Evolutionary conservation across 1,139 yeast genomes (phyloP).

Genomic region (Meyerozyma carpophila): DNA sequence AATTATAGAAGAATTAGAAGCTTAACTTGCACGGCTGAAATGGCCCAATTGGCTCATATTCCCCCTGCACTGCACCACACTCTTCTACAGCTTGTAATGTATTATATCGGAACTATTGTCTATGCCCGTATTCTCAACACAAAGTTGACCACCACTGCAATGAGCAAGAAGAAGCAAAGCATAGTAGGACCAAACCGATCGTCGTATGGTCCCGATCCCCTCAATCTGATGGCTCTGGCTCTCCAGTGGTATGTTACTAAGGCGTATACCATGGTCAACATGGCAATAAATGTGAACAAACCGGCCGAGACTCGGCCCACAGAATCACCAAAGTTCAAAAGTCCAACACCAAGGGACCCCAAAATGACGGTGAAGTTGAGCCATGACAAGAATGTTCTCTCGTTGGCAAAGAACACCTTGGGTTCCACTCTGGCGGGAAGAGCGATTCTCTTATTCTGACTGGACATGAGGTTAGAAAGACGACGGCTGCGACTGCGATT

Average conservation of each 20-base stretch:
- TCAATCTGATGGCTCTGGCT: conserved; percentile 94
- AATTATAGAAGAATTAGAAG: no score
- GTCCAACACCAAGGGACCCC: conserved; percentile 94
- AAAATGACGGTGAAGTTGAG: conserved; percentile 94
- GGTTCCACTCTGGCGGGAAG: conserved; percentile 98
- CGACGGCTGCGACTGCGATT: not conserved
- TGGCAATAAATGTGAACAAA: conserved; percentile 86
- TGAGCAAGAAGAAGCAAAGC: conserved; percentile 86
- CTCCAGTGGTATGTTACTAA: conserved; percentile 97
- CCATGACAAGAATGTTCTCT: conserved; percentile 97
- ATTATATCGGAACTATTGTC: no score
- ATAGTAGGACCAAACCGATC: conserved; percentile 99
- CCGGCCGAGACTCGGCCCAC: conserved; percentile 93
- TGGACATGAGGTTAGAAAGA: conserved; percentile 7
- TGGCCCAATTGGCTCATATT: no score
- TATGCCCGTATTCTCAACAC: conserved; percentile 68
- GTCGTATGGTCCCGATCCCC: conserved; percentile 98
- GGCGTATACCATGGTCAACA: conserved; percentile 97
- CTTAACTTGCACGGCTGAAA: no score
- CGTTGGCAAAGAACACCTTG: conserved; percentile 96
- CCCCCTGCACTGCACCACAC: no score
- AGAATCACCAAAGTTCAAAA: conserved; percentile 91
- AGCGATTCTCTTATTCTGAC: conserved; percentile 72
- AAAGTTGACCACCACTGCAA: conserved; percentile 91
- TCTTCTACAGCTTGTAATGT: no score